Base-by-base conservation (phyloP, 129 eudicot genomes). In the Tanacetum coccineum region DNA sequence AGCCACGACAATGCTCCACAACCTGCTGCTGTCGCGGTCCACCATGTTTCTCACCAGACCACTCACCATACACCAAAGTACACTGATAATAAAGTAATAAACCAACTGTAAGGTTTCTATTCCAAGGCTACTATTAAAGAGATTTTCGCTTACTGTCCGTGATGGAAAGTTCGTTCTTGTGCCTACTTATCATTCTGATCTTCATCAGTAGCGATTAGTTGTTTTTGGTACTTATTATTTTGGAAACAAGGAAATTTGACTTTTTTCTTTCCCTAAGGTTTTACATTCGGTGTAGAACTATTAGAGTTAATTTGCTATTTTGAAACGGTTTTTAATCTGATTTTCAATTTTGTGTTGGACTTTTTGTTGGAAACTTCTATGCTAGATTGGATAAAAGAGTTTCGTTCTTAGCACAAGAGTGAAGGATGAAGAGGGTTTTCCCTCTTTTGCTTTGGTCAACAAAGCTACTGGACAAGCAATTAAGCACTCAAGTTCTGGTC, bases 321-420 rank as follows among this genome's bases (percentile, higher is more conserved):
- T 56, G 4, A 13, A 25, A 14, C 4, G 5, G 8, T 45, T 12
- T 44, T 18, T 49, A 11, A 5, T 6, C 42, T 12, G 21, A 13
- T n/a, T 22, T 11, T 4, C 9, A 13, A 44, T 32, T 39, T n/a
- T n/a, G n/a, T 48, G 50, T 22, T 71, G 9, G 22, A 51, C 25
- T 13, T 56, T 70, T 40, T 53, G 18, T 49, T 49, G 17, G 18
- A n/a, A 13, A 9, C 18, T 59, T 58, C 6, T 26, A 48, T 66
- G 59, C 80, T 87, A 96, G 96, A 91, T 66, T 91, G 97, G 97
- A 60, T 82, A 49, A 87, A 81, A 40, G 97, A 91, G 88, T 87
- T 74, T 85, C 71, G 71, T 85, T n/a, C n/a, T 22, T 22, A 22
- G 25, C 25, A 22, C 25, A 22, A 22, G 25, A 22, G 25, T 22